A percentile compares a stretch with the other conserved stretches of the same genome.
Evolutionary conservation across 345 rosid genomes (phyloP).

Genomic region (Linum lewisii): DNA sequence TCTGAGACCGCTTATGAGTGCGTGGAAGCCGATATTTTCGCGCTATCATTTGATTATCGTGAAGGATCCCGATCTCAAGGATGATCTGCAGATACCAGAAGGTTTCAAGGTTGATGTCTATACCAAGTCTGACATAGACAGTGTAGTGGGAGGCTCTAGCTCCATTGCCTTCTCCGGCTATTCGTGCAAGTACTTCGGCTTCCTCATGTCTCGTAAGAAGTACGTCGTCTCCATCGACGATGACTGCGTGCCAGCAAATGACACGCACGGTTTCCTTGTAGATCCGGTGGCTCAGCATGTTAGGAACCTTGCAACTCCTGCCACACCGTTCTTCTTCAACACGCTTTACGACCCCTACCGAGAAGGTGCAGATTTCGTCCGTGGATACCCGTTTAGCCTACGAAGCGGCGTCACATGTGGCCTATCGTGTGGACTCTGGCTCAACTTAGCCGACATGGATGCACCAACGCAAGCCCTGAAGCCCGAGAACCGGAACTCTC

Average conservation of each 20-base stretch:
- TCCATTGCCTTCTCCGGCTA: conserved; percentile 67
- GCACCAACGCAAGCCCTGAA: conserved; percentile 97
- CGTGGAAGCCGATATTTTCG: conserved; percentile 63
- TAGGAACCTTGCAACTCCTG: conserved; percentile 57
- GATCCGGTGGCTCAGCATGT: conserved; percentile 82
- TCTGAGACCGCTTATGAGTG: conserved; percentile 55
- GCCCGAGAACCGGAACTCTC: conserved; percentile 55
- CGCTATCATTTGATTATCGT: conserved; percentile 79
- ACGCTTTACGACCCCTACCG: conserved; percentile 81
- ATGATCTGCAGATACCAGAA: conserved; percentile 68
- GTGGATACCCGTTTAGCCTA: conserved; percentile 94
- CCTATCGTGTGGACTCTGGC: conserved; percentile 93
- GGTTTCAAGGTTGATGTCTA: conserved; percentile 71
- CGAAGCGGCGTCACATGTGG: conserved; percentile 74
- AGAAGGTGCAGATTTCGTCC: conserved; percentile 87
- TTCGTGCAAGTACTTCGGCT: conserved; percentile 86
- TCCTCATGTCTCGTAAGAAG: conserved; percentile 70
- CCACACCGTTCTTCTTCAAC: conserved; percentile 94
- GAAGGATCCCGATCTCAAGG: conserved; percentile 85
- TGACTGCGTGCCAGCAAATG: conserved; percentile 80
- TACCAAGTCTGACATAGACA: conserved; percentile 58
- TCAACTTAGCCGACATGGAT: conserved; percentile 78
- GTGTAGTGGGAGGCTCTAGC: conserved; percentile 42
- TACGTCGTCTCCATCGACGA: conserved; percentile 76
- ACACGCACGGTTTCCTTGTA: conserved; percentile 45